Evolutionary conservation across 768 basidiomycete species (phyloP), one percentile per base, ranked within the genome.

Genomic region (Auricularia cornea): DNA sequence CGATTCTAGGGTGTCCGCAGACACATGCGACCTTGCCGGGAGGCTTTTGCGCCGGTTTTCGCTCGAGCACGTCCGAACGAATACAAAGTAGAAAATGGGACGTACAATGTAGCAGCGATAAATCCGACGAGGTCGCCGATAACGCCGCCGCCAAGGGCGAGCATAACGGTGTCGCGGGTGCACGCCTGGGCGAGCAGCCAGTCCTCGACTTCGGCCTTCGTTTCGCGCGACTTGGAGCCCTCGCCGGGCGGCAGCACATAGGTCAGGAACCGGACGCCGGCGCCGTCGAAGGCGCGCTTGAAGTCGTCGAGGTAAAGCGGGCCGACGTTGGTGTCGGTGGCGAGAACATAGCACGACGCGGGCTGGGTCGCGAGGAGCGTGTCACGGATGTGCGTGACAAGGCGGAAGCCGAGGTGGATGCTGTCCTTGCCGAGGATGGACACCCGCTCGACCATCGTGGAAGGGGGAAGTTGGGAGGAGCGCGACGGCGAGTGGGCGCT

Each of bases 71-170:
- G n/a, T n/a, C n/a, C n/a, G n/a, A n/a, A n/a, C n/a, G n/a, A n/a
- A n/a, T 6, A 63, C 60, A 3, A 40, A n/a, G 41, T 26, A 31
- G 33, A 40, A 18, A 14, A 6, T 51, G 26, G 26, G 3, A 83
- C 92, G 76, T 70, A 96, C 94, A 96, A 96, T 14, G 96, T 98
- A 2, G 97, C 92, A 29, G 97, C 92, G 63, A 97, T 94, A 70
- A 96, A 99, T 33, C 97, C 97, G 63, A 94, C 88, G 26, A 98
- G 80, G 77, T 99, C 96, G 14, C 97, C 97, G 64, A 99, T 92
- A 62, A 99, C 97, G 31, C 97, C 97, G 35, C 97, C 96, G 33
- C 97, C 97, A 28, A 99, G 82, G 0, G 95, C 96, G 61, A 99
- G 76, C 62, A 98, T 80, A 66, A 99, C 92, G 2, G 90, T 94